Conservation (phyloP, 2,329 filamentous ascomycete species). For the Claviceps sp. region DNA sequence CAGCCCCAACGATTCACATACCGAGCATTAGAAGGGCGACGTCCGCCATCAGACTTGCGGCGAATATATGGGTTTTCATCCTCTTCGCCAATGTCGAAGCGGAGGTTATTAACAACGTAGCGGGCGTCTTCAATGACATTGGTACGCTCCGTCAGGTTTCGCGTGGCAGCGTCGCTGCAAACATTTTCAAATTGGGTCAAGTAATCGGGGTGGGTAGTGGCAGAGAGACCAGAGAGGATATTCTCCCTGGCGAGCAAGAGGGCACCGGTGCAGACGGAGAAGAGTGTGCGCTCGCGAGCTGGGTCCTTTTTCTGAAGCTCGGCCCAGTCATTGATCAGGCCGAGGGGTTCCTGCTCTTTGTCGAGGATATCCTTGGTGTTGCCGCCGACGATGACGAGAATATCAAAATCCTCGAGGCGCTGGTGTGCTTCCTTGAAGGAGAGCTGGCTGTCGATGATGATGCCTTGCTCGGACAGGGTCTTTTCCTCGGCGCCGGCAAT, state of each 20-base stretch:
- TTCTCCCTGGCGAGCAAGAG: slow-evolving; percentile 66
- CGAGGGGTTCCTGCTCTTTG: slow-evolving; percentile 53
- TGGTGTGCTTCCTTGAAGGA: slow-evolving; percentile 67
- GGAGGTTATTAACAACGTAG: slow-evolving; percentile 84
- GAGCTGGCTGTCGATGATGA: slow-evolving; percentile 61
- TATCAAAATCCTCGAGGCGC: slow-evolving; percentile 60
- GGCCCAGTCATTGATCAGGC: slow-evolving; percentile 61
- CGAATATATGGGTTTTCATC: slow-evolving; percentile 77
- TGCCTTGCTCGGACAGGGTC: slow-evolving; percentile 47
- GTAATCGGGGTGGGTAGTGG: slow-evolving; percentile 71
- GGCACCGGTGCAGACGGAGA: slow-evolving; percentile 68
- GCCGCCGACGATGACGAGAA: slow-evolving; percentile 67
- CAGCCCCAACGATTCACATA: slow-evolving; percentile 21
- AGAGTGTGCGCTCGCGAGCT: slow-evolving; percentile 63
- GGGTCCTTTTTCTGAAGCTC: slow-evolving; percentile 72
- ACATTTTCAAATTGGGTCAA: slow-evolving; percentile 71
- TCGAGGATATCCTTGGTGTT: slow-evolving; percentile 50
- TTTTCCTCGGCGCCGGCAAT: slow-evolving; percentile 39
- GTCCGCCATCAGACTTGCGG: slow-evolving; percentile 54
- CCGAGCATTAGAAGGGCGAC: slow-evolving; percentile 48
- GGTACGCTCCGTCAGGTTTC: slow-evolving; percentile 61
- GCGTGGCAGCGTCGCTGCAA: slow-evolving; percentile 59
- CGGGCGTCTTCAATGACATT: slow-evolving; percentile 69
- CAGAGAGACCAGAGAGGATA: slow-evolving; percentile 64
- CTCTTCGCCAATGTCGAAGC: slow-evolving; percentile 70